Base-by-base conservation (phyloP, 2,329 filamentous ascomycete genomes). In the Beauveria australis region DNA sequence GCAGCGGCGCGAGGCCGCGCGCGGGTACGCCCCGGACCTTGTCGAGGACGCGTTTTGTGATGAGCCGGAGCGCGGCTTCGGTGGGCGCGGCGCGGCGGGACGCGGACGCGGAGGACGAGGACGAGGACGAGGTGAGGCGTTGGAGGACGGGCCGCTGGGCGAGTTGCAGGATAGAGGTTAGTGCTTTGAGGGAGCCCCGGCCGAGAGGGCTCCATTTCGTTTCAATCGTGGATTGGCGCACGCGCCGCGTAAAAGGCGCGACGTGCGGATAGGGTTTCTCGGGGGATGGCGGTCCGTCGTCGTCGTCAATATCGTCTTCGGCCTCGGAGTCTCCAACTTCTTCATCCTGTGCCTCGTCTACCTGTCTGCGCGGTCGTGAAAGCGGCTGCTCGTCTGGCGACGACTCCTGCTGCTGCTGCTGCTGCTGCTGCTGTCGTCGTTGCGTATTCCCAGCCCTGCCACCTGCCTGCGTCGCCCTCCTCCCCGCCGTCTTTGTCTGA, bases 151-250 rank as follows among this genome's bases (percentile, higher is more conserved):
- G 83, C 18, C 81, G 81, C 65, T 86, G 82, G 55, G 84, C 80
- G 64, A 85, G 79, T 24, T 78, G 73, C 37, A 91, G 74, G 30
- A 89, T 76, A 18, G 75, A 70, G 19, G 77, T 74, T n/a, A 87
- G 78, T 56, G 80, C 79, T 8, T 79, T 74, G 59, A 88, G 72
- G 47, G 86, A 82, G 26, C 77, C 72, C 7, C 74, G 70, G 5
- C 82, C 77, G 5, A 89, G 77, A 6, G 82, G 76, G 3, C 78
- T 75, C 88, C 88, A 91, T 69, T 88, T 89, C 47, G 86, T 75
- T 47, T 88, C 80, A 61, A 95, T 88, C 43, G 79, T 81, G 30
- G 81, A 79, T 63, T 80, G 82, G n/a, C 85, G 82, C 48, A 91
- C 76, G 47, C 76, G 76, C 41, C 78, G 79, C 14, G 76, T 79